phyloP scores from a whole-genome alignment of 306 rosid genomes.

The Argentina anserina region DNA sequence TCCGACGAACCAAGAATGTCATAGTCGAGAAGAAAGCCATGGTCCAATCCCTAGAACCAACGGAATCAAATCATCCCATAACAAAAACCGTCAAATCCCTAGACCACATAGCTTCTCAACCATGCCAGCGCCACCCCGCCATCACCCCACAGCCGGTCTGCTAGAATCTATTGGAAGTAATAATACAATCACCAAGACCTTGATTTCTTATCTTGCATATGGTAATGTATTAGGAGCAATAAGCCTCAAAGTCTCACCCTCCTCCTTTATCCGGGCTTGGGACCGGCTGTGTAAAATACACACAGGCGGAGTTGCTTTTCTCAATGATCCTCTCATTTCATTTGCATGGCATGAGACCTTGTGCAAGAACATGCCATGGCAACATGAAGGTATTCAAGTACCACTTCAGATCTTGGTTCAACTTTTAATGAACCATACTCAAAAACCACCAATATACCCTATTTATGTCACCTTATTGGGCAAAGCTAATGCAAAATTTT shows the following conservation, averaged over 20 bases:
- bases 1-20: no score
- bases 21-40: no score
- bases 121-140: no score
- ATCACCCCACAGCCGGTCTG: not conserved
- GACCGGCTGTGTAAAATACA: constrained; percentile 50
- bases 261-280: constrained; percentile 79
- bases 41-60: no score
- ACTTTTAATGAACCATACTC: not conserved
- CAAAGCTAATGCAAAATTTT: not conserved
- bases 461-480: not conserved
- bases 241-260: constrained; percentile 25
- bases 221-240: not conserved
- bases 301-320: constrained; percentile 55
- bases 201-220: no score
- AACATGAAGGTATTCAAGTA: not conserved
- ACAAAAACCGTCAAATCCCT: no score
- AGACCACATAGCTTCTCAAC: no score
- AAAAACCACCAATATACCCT: not conserved
- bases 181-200: no score
- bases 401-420: not conserved
- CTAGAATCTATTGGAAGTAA: no score
- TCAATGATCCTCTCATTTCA: not conserved
- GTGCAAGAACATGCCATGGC: not conserved
- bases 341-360: not conserved
- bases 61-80: no score